phyloP scores from a whole-genome alignment of 192 early-diverging fungal genomes.

The Phycomyces nitens region DNA sequence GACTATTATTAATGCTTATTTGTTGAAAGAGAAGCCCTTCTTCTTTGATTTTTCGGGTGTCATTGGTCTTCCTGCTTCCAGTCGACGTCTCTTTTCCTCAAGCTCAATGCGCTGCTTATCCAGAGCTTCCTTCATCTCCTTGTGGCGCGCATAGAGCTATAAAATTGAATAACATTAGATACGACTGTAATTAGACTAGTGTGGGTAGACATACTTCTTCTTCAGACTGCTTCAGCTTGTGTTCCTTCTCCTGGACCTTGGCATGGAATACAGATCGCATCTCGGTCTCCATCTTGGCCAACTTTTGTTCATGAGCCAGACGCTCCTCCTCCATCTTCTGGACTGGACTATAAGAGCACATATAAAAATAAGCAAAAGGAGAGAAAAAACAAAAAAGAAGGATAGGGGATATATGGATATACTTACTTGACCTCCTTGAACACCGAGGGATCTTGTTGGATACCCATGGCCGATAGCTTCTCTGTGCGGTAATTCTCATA shows the following conservation, averaged over 20 bases:
- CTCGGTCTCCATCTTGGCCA: constrained; percentile 98
- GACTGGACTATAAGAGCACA: constrained; percentile 31
- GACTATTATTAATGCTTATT: constrained; percentile 26
- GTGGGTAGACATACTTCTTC: constrained; percentile 65
- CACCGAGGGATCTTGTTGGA: constrained; percentile 76
- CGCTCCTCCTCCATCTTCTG: constrained; percentile 91
- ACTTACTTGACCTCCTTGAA: constrained; percentile 78
- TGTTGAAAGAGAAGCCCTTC: constrained; percentile 68
- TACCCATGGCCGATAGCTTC: constrained; percentile 86
- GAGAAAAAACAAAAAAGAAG: neutral
- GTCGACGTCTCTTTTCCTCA: constrained; percentile 93
- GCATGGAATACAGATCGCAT: constrained; percentile 99
- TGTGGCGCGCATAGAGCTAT: constrained; percentile 88
- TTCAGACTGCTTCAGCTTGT: constrained; percentile 97
- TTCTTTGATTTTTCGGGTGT: constrained; percentile 70
- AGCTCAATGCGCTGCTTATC: constrained; percentile 92
- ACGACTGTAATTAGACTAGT: no score
- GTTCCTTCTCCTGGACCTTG: constrained; percentile 98
- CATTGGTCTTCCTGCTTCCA: constrained; percentile 69
- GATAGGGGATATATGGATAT: neutral
- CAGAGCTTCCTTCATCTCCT: constrained; percentile 97
- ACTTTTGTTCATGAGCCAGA: constrained; percentile 88
- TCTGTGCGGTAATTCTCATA: constrained; percentile 97
- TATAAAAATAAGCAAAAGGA: neutral
- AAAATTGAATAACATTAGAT: neutral